Base-by-base conservation (phyloP, 495 filamentous ascomycete species). In the Hypoxylon lenormandii region DNA sequence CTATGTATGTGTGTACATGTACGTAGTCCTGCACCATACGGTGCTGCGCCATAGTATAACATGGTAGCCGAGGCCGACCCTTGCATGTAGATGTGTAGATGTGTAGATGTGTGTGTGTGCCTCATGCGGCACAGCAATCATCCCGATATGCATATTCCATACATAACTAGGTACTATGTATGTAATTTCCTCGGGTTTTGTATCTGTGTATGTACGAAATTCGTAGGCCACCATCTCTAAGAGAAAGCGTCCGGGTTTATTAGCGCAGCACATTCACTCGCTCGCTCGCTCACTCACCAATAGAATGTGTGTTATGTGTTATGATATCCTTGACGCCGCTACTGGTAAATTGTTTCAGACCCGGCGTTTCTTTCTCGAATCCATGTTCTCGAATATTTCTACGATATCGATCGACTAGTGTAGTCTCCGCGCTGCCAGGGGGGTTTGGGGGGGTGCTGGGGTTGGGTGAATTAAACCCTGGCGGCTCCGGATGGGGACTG, bases 401-500 rank as follows among this genome's bases (percentile, higher is more conserved):
- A 18, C 15, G 15, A 16, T 43, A 15, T 43, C 12, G 57, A 60
- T 60, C 47, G 36, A 33, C 36, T 18, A 51, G 57, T 36, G 19
- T 45, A 13, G 26, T 28, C 26, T 28, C 26, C 15, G 18, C 19
- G 40, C 13, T 23, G 22, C 30, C 15, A 43, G 5, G 40, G 13
- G 26, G 26, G 26, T n/a, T 38, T 28, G 19, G 46, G 38, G n/a
- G 46, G 18, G 3, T 15, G 13, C n/a, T 33, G n/a, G 26, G 36
- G 16, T 1, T 43, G 10, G 13, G 36, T 11, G 10, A 38, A n/a
- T 43, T 54, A 6, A 50, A 55, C 53, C 49, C 49, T 59, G 53
- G 46, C 45, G 62, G 53, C 53, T 65, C 55, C 30, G 30, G 26
- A 60, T 36, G 49, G 40, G 38, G 36, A 19, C 19, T 47, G 12